Evolutionary conservation across 2,329 filamentous ascomycete genomes (phyloP).

Genomic region (Aureobasidium sp.): DNA sequence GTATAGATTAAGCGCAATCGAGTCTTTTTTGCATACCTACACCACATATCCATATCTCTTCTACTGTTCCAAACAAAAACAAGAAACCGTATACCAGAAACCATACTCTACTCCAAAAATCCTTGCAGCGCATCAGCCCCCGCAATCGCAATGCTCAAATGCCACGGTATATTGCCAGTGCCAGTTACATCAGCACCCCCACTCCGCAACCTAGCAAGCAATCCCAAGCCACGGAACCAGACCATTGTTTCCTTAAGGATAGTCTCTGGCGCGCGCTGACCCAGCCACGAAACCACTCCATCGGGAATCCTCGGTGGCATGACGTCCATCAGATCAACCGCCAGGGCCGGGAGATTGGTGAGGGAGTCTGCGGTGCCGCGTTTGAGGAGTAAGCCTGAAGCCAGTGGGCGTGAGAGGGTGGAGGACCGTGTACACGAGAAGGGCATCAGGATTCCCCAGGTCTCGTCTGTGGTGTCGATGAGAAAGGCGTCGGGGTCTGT

Average conservation of each 20-base stretch:
- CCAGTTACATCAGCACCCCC: conserved; percentile 30
- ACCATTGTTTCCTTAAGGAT: conserved; percentile 63
- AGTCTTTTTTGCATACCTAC: too few relatives aligned
- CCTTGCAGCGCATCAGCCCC: conserved; percentile 53
- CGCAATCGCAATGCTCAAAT: conserved; percentile 65
- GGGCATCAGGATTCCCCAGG: conserved; percentile 63
- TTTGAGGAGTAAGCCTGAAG: conserved; percentile 39
- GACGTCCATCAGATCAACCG: conserved; percentile 33
- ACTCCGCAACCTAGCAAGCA: conserved; percentile 60
- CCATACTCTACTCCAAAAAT: conserved; percentile 16
- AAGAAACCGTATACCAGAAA: too few relatives aligned
- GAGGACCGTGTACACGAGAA: conserved; percentile 43
- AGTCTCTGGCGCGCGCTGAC: conserved; percentile 41
- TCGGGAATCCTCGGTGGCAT: conserved; percentile 15
- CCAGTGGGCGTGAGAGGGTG: conserved; percentile 26
- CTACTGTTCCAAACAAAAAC: too few relatives aligned
- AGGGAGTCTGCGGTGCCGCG: conserved; percentile 23
- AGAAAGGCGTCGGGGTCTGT: conserved; percentile 61
- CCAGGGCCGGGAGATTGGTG: conserved; percentile 27
- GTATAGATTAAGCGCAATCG: too few relatives aligned
- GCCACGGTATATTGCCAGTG: conserved; percentile 65
- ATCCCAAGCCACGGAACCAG: conserved; percentile 61
- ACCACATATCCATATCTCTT: too few relatives aligned
- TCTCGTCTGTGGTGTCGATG: conserved; percentile 66
- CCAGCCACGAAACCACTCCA: conserved; percentile 7